These are phyloP conservation scores for Fusarium luffae DNA, from an alignment of 2,329 filamentous ascomycete species.

Conservation along the genomic window DNA sequence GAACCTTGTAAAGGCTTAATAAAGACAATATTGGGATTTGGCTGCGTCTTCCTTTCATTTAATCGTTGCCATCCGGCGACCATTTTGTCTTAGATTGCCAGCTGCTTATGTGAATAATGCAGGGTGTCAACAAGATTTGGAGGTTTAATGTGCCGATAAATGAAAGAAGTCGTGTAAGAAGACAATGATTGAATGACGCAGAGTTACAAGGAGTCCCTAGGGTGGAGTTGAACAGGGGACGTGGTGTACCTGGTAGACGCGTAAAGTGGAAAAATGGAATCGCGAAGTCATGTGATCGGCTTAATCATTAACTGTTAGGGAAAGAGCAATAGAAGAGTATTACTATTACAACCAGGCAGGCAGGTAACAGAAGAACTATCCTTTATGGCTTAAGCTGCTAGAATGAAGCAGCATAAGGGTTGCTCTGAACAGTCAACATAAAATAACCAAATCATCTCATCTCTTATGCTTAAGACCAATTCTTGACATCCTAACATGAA, in stretches of 20 bases:
- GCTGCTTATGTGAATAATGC: neutral
- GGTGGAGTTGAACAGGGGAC: slow-evolving; percentile 1
- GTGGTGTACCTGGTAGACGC: slow-evolving; percentile 4
- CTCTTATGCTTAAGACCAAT: neutral
- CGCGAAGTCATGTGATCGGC: slow-evolving; percentile 31
- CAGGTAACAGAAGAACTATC: neutral
- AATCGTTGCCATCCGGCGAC: slow-evolving; percentile 81
- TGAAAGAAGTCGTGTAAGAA: neutral
- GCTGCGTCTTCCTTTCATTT: slow-evolving; percentile 78
- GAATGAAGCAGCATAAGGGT: neutral
- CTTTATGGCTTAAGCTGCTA: neutral
- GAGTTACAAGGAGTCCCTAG: neutral
- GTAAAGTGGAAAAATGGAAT: slow-evolving; percentile 19
- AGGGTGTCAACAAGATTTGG: neutral
- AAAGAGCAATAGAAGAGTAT: neutral
- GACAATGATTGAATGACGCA: slow-evolving; percentile 21
- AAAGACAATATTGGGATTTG: slow-evolving; percentile 83
- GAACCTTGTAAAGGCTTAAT: slow-evolving; percentile 80
- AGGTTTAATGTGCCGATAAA: neutral
- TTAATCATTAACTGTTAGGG: neutral
- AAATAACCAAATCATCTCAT: no score
- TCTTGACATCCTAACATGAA: no score
- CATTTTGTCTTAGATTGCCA: slow-evolving; percentile 60
- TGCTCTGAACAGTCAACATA: neutral
- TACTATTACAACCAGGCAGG: neutral